Evolutionary conservation across 495 filamentous ascomycete genomes (phyloP).

Genomic region (Hypoxylon fragiforme): DNA sequence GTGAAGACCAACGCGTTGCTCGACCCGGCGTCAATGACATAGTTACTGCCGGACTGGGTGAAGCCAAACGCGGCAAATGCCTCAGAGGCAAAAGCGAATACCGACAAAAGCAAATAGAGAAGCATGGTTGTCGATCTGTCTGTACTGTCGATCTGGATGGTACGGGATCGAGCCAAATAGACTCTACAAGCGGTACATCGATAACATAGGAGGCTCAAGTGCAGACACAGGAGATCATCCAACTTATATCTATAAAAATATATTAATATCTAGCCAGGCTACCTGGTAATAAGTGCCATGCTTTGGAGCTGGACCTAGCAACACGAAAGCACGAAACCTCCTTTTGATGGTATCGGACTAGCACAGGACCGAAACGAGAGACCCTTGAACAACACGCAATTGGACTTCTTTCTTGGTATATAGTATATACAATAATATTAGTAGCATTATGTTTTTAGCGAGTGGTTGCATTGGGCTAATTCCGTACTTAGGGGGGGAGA

Average conservation of each 20-base stretch:
- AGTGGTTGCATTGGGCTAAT: constrained; percentile 21
- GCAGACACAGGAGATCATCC: constrained; percentile 13
- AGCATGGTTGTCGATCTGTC: constrained; percentile 2
- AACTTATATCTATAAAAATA: constrained; percentile 15
- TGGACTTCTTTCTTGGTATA: too few relatives aligned
- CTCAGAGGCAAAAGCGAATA: constrained; percentile 41
- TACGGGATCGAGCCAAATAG: background rate
- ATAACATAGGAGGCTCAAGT: background rate
- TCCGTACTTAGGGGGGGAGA: constrained; percentile 8
- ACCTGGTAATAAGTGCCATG: background rate
- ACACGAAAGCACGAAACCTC: background rate
- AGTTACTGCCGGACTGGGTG: constrained; percentile 47
- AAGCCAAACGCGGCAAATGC: constrained; percentile 47
- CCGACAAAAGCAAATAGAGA: constrained; percentile 21
- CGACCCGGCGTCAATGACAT: constrained; percentile 59
- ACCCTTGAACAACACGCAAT: background rate
- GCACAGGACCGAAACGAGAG: constrained; percentile 18
- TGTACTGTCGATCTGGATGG: background rate
- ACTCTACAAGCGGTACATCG: background rate
- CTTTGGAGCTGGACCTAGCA: background rate
- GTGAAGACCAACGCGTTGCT: constrained; percentile 59
- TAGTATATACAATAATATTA: too few relatives aligned
- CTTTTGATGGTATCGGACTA: constrained; percentile 16
- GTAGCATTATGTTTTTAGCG: background rate
- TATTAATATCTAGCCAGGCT: background rate